Evolutionary conservation across 2,329 filamentous ascomycete genomes (phyloP), one percentile per base, ranked within the genome.

Genomic region (Rhinocladiella mackenziei): DNA sequence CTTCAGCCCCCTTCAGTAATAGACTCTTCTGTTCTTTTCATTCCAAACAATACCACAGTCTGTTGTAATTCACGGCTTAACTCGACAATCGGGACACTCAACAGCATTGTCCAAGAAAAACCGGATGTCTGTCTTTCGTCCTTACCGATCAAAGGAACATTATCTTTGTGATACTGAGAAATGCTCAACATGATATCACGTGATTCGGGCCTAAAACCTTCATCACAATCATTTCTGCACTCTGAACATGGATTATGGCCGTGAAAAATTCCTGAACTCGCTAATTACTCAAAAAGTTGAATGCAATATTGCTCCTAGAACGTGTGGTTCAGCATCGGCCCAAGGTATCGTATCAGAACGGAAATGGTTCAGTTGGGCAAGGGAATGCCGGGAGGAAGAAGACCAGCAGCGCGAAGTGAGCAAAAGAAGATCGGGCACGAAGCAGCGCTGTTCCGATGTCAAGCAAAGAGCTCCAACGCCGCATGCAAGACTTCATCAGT

Each of bases 291-390:
- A 68, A 20, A n/a, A 67, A 62, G 55, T 53, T 61, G 50, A 62
- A 53, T 43, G 65, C 59, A 39, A 57, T 55, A 38, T 65, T 53
- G 54, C 68, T 69, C 10, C 58, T 75, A 4, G 70, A 73, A 39
- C 63, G 61, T 19, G 56, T 74, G 2, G 65, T 69, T 25, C 65
- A 63, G 31, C 64, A 69, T 13, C 67, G 60, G 9, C 65, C 68
- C 5, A 62, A 69, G 39, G 61, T 73, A 7, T 58, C 73, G 32
- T 72, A 72, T 52, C 58, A 65, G 44, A 63, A 45, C 65, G 71
- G 54, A 68, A 72, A 47, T 75, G 72, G 71, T 73, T 66, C 51
- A 58, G 61, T n/a, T 74, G 71, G 71, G 62, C 73, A 4, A 60
- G 65, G 10, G 50, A 68, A 42, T 65, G 62, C 23, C 70, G 75